Base-by-base conservation (phyloP, 1,284 basidiomycete species). In the Athelia psychrophila region DNA sequence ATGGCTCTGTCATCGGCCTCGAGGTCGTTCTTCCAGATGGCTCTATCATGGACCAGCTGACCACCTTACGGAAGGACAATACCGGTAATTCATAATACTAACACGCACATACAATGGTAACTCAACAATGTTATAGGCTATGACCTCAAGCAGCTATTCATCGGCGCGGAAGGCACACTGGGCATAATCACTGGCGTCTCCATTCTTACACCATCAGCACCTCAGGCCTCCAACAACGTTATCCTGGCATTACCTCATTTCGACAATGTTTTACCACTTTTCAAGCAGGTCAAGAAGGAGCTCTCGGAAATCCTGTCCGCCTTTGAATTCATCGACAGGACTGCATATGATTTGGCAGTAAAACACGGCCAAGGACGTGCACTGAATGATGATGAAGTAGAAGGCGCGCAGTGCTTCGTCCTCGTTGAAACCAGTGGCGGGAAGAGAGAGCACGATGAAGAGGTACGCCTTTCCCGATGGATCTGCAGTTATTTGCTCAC, bases 131-230 rank as follows among this genome's bases (percentile, higher is more conserved):
- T 20, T 48, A 23, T 58, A 94, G 94, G 96, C n/a, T 96, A 98
- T 66, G 97, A 99, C 68, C 78, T 99, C 48, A 99, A 99, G 71
- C 97, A 99, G 68, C 82, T 99, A 6, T 99, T 99, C 71, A 98
- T 99, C 61, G 97, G 97, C 19, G 89, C 92, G 10, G 97, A 99
- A 69, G 97, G 97, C 50, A 96, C 95, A 0, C 85, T 99, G 27
- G 96, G 97, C 46, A 79, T 99, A 54, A 88, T 99, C 55, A 99
- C 97, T 3, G 97, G 85, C 38, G 91, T 98, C 22, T 96, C 95
- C 8, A 96, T 99, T 60, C 79, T 97, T 52, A 94, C 95, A n/a
- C 93, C 96, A 0, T 86, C 93, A 16, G 83, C 93, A 45, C 94
- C 95, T 9, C 83, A 83, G 53, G 87, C 88, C 3, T 82, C 86